Percentiles rank a stretch among this genome's conserved stretches.
These are phyloP conservation scores for Thermomucor indicae-seudaticae DNA, from an alignment of 371 early-diverging fungal genomes.

Conservation along the genomic window DNA sequence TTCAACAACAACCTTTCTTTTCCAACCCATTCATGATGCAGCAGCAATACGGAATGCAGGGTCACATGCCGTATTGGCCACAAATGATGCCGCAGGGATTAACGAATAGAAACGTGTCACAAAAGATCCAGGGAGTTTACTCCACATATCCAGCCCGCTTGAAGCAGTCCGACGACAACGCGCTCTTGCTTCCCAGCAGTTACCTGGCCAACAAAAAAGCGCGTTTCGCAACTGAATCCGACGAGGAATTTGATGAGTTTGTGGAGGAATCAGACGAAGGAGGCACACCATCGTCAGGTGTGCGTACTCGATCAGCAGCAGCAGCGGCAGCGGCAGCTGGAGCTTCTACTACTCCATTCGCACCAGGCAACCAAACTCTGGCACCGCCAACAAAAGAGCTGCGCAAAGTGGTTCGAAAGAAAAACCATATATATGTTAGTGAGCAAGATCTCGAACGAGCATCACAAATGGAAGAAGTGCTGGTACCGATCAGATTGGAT, in stretches of 20 bases:
- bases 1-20: constrained; percentile 3
- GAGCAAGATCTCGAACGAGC: constrained; percentile 41
- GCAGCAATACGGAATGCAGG: neutral
- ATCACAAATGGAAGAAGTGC: constrained; percentile 54
- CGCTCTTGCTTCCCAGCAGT: constrained; percentile 37
- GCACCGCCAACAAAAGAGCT: constrained; percentile 9
- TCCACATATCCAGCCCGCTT: constrained; percentile 43
- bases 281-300: constrained; percentile 17
- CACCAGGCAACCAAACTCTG: constrained; percentile 5
- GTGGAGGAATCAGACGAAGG: constrained; percentile 31
- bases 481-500: constrained; percentile 82
- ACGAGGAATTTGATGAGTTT: constrained; percentile 28
- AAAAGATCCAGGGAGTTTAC: constrained; percentile 32
- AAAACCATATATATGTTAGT: constrained; percentile 22
- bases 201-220: constrained; percentile 26
- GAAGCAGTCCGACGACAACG: constrained; percentile 40
- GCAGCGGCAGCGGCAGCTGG: constrained; percentile 4
- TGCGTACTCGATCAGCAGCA: constrained; percentile 8
- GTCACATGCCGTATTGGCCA: constrained; percentile 7
- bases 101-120: constrained; percentile 7
- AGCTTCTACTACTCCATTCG: neutral
- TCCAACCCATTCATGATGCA: constrained; percentile 3
- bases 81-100: constrained; percentile 9
- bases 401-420: constrained; percentile 28
- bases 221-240: constrained; percentile 28